These are phyloP conservation scores for Rosa rugosa DNA, from an alignment of 306 rosid genomes.

Conservation along the genomic window DNA sequence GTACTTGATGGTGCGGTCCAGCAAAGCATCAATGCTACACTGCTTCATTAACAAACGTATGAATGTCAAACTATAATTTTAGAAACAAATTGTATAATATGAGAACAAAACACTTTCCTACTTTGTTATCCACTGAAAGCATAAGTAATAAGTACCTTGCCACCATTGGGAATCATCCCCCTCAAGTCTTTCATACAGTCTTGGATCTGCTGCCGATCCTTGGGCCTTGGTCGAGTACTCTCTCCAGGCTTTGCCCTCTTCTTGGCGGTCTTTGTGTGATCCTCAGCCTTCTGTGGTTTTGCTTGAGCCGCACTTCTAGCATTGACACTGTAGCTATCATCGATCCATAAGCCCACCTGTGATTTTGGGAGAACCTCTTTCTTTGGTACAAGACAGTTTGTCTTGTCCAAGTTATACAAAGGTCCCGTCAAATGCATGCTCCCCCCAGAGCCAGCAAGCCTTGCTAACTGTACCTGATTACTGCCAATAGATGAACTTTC, in stretches of 20 bases:
- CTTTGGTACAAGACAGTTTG: slow-evolving; percentile 33
- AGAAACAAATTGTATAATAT: not conserved
- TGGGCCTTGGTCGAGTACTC: slow-evolving; percentile 80
- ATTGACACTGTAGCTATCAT: slow-evolving; percentile 57
- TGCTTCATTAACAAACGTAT: slow-evolving; percentile 44
- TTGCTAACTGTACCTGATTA: slow-evolving; percentile 34
- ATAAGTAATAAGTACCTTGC: slow-evolving; percentile 56
- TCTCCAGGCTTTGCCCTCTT: slow-evolving; percentile 81
- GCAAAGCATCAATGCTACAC: slow-evolving; percentile 91
- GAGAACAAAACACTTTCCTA: not conserved
- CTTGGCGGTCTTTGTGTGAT: slow-evolving; percentile 43
- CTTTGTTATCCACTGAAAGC: slow-evolving; percentile 8
- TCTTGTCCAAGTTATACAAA: slow-evolving; percentile 31
- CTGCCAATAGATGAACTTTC: slow-evolving; percentile 41
- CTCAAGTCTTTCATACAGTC: slow-evolving; percentile 84
- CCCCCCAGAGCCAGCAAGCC: slow-evolving; percentile 27
- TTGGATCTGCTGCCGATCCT: slow-evolving; percentile 97
- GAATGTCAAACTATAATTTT: not conserved
- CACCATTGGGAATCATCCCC: slow-evolving; percentile 75
- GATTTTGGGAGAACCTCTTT: slow-evolving; percentile 50
- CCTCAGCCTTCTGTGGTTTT: slow-evolving; percentile 48
- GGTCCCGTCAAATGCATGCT: slow-evolving; percentile 33
- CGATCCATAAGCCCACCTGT: slow-evolving; percentile 55
- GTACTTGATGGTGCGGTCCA: slow-evolving; percentile 82
- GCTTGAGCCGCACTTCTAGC: slow-evolving; percentile 32